These are phyloP conservation scores for Lipomyces starkeyi DNA, from an alignment of 805 yeast genomes.

Conservation along the genomic window DNA sequence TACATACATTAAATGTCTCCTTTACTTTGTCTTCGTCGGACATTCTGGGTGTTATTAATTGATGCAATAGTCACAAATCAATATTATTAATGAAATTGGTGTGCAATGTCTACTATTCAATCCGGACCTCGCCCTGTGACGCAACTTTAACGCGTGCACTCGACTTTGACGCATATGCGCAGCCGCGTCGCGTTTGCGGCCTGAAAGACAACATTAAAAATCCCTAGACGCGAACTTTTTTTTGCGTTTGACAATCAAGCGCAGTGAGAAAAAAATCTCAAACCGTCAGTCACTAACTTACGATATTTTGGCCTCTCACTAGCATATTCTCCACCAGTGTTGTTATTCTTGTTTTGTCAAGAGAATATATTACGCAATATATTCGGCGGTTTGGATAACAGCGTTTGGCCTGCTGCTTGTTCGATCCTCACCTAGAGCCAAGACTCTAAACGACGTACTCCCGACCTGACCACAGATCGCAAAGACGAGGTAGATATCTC, in stretches of 20 bases:
- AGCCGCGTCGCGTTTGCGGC: slow-evolving; percentile 5
- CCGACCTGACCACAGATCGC: neutral
- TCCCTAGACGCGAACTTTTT: neutral
- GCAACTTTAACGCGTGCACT: neutral
- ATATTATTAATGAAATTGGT: too few relatives aligned
- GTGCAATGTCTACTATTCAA: too few relatives aligned
- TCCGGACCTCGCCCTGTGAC: neutral
- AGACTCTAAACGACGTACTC: neutral
- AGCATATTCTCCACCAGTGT: slow-evolving; percentile 1
- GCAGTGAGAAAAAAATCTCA: neutral
- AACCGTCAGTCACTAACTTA: neutral
- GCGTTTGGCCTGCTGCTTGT: neutral
- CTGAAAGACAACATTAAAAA: neutral
- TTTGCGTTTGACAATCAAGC: neutral
- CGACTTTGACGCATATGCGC: neutral
- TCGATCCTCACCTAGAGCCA: neutral
- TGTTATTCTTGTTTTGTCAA: neutral
- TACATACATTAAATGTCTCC: slow-evolving; percentile 25
- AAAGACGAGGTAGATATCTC: neutral
- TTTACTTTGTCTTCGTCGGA: slow-evolving; percentile 8
- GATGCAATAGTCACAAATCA: neutral
- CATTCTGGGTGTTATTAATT: slow-evolving; percentile 3
- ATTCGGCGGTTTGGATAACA: neutral
- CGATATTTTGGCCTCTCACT: neutral
- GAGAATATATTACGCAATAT: neutral